phyloP scores from a whole-genome alignment of 192 early-diverging fungal genomes.

The Coemansia sp. region DNA sequence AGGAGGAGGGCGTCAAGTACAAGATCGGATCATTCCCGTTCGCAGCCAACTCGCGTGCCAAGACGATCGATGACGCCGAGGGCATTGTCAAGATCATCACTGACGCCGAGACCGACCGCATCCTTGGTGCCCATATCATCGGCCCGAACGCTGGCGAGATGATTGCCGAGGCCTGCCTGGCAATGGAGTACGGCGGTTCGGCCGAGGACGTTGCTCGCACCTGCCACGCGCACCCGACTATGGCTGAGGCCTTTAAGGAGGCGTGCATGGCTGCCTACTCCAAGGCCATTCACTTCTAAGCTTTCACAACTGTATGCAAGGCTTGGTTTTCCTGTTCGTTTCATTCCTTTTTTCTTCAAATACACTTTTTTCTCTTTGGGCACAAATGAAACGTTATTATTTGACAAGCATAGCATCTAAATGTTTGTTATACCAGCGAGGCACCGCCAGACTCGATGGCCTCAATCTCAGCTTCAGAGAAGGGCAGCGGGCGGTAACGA shows the following conservation, averaged over 20 bases:
- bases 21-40: constrained; percentile 93
- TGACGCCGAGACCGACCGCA: constrained; percentile 92
- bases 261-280: constrained; percentile 88
- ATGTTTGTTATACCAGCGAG: constrained; percentile 14
- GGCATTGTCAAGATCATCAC: constrained; percentile 96
- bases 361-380: background rate
- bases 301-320: background rate
- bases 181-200: constrained; percentile 98
- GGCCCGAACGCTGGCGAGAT: constrained; percentile 98
- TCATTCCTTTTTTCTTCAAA: background rate
- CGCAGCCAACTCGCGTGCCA: constrained; percentile 94
- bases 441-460: constrained; percentile 52
- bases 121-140: constrained; percentile 98
- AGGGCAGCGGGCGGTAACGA: constrained; percentile 45
- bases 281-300: constrained; percentile 76
- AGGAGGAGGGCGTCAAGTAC: constrained; percentile 83
- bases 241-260: constrained; percentile 98
- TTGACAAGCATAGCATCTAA: too few relatives aligned
- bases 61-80: constrained; percentile 92
- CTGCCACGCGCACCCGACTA: constrained; percentile 95
- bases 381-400: background rate
- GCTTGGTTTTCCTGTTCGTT: background rate
- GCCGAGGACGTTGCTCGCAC: constrained; percentile 97
- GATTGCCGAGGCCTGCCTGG: constrained; percentile 96
- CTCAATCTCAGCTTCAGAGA: constrained; percentile 47